Percentiles rank a stretch among this genome's conserved stretches.
Evolutionary conservation across 73 alveolate species (phyloP).

Genomic region (Symbiodinium natans): DNA sequence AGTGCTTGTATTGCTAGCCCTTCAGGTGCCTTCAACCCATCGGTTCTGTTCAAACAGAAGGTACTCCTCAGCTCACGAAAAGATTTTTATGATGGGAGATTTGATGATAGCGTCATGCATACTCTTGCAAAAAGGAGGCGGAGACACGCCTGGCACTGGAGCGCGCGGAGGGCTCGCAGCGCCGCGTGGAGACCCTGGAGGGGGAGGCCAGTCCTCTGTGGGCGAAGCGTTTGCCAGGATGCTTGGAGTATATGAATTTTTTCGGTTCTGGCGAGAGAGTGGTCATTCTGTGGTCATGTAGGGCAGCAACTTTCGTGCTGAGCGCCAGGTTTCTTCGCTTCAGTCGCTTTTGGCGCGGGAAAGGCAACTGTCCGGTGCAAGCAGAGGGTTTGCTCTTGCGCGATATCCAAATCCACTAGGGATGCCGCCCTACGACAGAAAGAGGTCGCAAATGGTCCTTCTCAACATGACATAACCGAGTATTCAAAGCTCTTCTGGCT

Average conservation of each 20-base stretch:
- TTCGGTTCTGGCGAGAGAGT: no score
- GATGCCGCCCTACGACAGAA: no score
- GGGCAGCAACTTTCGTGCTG: no score
- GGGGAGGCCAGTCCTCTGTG: conserved; percentile 19
- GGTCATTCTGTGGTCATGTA: no score
- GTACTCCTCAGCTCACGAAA: no score
- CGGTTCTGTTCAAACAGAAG: not conserved
- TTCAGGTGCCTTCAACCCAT: not conserved
- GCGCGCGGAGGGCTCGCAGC: conserved; percentile 39
- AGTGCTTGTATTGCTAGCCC: not conserved
- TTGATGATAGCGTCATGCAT: not conserved
- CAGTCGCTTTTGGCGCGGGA: conserved; percentile 73
- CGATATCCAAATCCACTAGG: no score
- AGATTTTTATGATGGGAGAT: not conserved
- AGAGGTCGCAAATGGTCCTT: no score
- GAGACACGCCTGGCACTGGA: conserved; percentile 68
- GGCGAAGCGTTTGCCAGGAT: no score
- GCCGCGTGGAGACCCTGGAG: conserved; percentile 46
- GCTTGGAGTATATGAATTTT: no score
- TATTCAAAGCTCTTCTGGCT: no score
- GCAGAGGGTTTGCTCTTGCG: not conserved
- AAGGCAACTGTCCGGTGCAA: not conserved
- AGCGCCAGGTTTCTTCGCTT: conserved; percentile 38
- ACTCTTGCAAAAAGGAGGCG: not conserved
- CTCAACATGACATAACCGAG: no score